Conservation (phyloP, 2,329 filamentous ascomycete species). For the Paecilomyces formosus region DNA sequence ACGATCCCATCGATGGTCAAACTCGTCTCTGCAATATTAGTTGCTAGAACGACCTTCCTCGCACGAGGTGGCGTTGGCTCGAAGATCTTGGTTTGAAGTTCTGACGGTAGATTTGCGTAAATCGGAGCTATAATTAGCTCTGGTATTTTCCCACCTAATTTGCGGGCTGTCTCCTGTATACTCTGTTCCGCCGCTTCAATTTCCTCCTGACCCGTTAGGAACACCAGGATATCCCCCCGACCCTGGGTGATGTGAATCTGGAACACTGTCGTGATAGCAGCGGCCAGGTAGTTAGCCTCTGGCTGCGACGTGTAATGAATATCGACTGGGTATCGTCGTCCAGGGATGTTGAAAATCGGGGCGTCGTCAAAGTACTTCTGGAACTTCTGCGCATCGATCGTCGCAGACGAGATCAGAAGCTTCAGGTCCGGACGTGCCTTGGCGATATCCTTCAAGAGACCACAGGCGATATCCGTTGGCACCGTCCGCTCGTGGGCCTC, state of each 20-base stretch:
- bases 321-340: slow-evolving; percentile 79
- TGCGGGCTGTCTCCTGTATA: slow-evolving; percentile 76
- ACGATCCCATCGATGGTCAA: slow-evolving; percentile 94
- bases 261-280: slow-evolving; percentile 86
- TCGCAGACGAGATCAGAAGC: slow-evolving; percentile 86
- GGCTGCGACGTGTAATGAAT: slow-evolving; percentile 86
- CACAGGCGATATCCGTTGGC: slow-evolving; percentile 82
- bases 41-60: slow-evolving; percentile 86
- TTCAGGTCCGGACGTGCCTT: slow-evolving; percentile 78
- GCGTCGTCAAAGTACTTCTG: slow-evolving; percentile 85
- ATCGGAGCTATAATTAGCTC: slow-evolving; percentile 90
- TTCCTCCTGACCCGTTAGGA: slow-evolving; percentile 92
- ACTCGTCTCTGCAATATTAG: slow-evolving; percentile 95
- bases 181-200: slow-evolving; percentile 83
- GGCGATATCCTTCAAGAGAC: slow-evolving; percentile 80
- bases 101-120: slow-evolving; percentile 86
- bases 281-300: slow-evolving; percentile 87
- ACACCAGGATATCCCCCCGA: slow-evolving; percentile 84
- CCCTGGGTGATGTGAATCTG: slow-evolving; percentile 88
- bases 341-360: slow-evolving; percentile 91
- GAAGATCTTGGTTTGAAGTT: slow-evolving; percentile 89
- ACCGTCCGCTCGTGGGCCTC: slow-evolving; percentile 94
- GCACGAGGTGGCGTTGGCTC: slow-evolving; percentile 79
- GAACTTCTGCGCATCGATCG: slow-evolving; percentile 90
- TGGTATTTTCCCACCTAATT: slow-evolving; percentile 74